phyloP scores from a whole-genome alignment of 495 filamentous ascomycete species.

The Trichoderma reesei region DNA sequence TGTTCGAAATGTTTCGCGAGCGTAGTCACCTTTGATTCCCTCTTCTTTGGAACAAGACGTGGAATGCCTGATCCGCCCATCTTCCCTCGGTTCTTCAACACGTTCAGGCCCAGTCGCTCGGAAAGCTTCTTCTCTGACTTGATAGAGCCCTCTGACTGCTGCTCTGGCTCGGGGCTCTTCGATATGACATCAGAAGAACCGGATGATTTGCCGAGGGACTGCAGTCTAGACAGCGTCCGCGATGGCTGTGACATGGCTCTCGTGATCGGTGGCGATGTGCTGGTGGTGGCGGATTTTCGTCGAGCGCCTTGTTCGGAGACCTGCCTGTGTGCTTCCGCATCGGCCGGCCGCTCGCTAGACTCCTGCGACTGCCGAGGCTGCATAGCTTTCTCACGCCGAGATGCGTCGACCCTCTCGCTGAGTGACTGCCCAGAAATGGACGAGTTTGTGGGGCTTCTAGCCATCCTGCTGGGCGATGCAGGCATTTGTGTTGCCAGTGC shows the following conservation, averaged over 20 bases:
- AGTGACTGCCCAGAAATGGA: conserved; percentile 20
- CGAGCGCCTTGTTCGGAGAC: conserved; percentile 31
- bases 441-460: background rate
- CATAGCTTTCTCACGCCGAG: conserved; percentile 34
- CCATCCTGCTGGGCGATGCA: background rate
- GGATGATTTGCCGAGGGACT: conserved; percentile 26
- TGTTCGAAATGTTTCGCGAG: conserved; percentile 95
- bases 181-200: conserved; percentile 20
- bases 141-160: conserved; percentile 24
- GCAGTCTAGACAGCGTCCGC: conserved; percentile 23
- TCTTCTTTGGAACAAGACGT: conserved; percentile 61
- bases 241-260: conserved; percentile 64
- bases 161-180: conserved; percentile 20
- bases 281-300: conserved; percentile 27
- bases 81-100: conserved; percentile 52
- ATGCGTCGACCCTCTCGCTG: conserved; percentile 41
- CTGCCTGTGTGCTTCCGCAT: conserved; percentile 14
- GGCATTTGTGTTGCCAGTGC: background rate
- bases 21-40: conserved; percentile 68
- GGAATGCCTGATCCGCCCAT: conserved; percentile 72
- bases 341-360: conserved; percentile 11
- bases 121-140: conserved; percentile 61
- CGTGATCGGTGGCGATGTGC: conserved; percentile 54
- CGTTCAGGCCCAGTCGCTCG: conserved; percentile 51
- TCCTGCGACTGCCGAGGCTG: conserved; percentile 16